These are phyloP conservation scores for Neopestalotiopsis sp. DNA, from an alignment of 2,329 filamentous ascomycete genomes.

Conservation along the genomic window DNA sequence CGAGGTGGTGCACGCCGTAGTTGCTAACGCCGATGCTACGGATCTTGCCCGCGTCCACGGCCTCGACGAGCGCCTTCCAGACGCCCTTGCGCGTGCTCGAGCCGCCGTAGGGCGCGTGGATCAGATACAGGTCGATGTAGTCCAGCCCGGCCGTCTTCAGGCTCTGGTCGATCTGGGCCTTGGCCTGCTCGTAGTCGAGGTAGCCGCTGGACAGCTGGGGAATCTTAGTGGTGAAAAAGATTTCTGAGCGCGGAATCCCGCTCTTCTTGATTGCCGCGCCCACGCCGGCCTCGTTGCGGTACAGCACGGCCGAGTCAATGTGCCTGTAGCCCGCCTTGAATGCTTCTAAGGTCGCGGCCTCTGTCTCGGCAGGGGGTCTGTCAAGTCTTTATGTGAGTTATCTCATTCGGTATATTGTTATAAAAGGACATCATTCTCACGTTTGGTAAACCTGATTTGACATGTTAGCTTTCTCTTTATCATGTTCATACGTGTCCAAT, in stretches of 20 bases:
- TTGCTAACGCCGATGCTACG: constrained; percentile 68
- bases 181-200: constrained; percentile 66
- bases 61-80: constrained; percentile 67
- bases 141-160: constrained; percentile 65
- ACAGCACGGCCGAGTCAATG: constrained; percentile 58
- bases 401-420: not conserved
- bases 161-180: constrained; percentile 66
- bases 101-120: constrained; percentile 67
- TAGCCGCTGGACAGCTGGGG: constrained; percentile 35
- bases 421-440: constrained; percentile 38
- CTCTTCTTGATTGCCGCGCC: constrained; percentile 46
- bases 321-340: constrained; percentile 60
- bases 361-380: constrained; percentile 41
- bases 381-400: not conserved
- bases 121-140: constrained; percentile 71
- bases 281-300: constrained; percentile 55
- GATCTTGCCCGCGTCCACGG: constrained; percentile 65
- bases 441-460: constrained; percentile 55
- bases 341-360: constrained; percentile 47
- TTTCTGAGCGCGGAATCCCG: constrained; percentile 49
- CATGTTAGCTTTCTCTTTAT: not conserved
- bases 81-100: constrained; percentile 59
- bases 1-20: constrained; percentile 67
- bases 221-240: constrained; percentile 64
- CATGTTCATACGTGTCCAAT: not conserved